These are phyloP conservation scores for Dictyostelium citrinum DNA, from an alignment of 78 protist genomes.

Conservation along the genomic window DNA sequence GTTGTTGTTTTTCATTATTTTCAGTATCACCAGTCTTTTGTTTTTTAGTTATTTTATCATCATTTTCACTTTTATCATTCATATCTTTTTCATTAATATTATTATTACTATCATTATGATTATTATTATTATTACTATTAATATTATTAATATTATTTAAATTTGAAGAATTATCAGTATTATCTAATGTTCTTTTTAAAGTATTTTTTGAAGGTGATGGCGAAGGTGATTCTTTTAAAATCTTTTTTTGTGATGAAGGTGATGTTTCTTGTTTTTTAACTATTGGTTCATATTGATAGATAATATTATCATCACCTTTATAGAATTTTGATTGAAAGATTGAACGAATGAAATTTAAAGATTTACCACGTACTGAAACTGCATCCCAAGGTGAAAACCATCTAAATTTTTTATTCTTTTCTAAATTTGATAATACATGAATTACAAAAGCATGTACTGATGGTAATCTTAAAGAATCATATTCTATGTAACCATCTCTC, in stretches of 20 bases:
- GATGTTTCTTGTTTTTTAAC: neutral
- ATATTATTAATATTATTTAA: neutral
- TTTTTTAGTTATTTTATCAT: neutral
- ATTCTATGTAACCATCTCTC: slow-evolving; percentile 63
- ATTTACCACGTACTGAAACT: slow-evolving; percentile 38
- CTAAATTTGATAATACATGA: slow-evolving; percentile 10
- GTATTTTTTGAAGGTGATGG: neutral
- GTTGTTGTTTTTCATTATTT: neutral
- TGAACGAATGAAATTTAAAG: slow-evolving; percentile 51
- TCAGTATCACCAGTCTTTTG: neutral
- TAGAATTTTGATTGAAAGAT: slow-evolving; percentile 1
- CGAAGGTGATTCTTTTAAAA: neutral
- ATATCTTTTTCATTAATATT: neutral
- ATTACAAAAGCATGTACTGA: slow-evolving; percentile 61
- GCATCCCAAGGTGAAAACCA: slow-evolving; percentile 69
- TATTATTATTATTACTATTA: neutral
- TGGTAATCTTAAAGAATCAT: slow-evolving; percentile 9
- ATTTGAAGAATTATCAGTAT: neutral
- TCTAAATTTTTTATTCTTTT: slow-evolving; percentile 31
- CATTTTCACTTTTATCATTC: neutral
- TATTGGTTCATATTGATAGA: neutral
- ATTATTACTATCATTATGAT: neutral
- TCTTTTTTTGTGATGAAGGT: neutral
- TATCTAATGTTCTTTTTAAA: neutral
- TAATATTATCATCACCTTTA: neutral